Percentiles rank a stretch among this genome's conserved stretches.
These are phyloP conservation scores for Leishmania aethiopica DNA, from an alignment of 208 protist genomes.

Conservation along the genomic window DNA sequence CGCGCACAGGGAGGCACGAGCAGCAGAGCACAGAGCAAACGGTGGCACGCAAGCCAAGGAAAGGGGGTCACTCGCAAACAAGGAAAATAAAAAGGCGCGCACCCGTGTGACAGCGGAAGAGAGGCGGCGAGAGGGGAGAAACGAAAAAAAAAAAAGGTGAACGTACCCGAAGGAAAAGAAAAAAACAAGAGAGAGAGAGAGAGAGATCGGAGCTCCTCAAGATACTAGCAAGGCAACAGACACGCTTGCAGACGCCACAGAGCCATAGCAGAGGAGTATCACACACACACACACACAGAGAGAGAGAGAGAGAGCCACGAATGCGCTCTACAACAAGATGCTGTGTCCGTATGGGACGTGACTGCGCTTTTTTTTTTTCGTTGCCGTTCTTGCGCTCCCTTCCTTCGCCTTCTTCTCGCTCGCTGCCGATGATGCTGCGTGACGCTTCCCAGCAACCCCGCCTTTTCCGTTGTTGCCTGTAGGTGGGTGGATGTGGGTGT, in stretches of 20 bases:
- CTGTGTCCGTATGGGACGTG: background rate
- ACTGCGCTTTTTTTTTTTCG: too few species aligned
- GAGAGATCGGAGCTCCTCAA: background rate
- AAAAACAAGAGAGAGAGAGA: background rate
- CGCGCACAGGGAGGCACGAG: too few species aligned
- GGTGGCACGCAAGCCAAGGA: background rate
- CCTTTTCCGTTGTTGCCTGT: background rate
- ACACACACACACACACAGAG: background rate
- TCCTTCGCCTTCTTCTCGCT: background rate
- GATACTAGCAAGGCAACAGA: background rate
- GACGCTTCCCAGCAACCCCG: too few species aligned
- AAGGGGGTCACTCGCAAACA: background rate
- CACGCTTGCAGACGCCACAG: background rate
- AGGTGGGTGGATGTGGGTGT: background rate
- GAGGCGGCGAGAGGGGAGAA: background rate
- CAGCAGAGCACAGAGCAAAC: background rate
- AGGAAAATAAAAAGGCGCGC: too few species aligned
- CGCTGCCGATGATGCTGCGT: too few species aligned
- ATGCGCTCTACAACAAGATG: too few species aligned
- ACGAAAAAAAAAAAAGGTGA: background rate
- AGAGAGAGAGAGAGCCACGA: too few species aligned
- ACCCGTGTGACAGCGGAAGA: background rate
- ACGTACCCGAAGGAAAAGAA: background rate
- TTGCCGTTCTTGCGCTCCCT: too few species aligned
- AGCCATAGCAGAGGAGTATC: background rate